Evolutionary conservation across 768 basidiomycete genomes (phyloP), one percentile per base, ranked within the genome.

Genomic region (Termitomyces sp.): DNA sequence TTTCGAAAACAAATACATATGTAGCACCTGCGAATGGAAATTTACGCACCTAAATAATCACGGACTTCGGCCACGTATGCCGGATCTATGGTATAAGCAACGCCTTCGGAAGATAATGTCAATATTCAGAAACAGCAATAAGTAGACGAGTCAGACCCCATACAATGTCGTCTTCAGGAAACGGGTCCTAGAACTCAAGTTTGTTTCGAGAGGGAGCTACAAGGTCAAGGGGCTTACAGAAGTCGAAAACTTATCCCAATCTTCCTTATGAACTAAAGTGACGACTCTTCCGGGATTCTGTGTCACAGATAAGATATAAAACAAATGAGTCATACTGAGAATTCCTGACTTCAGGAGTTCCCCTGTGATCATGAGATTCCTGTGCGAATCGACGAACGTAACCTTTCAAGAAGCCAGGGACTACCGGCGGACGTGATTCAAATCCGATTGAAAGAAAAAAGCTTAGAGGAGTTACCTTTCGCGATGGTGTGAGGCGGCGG

Each of bases 351-450:
- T 93, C 88, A 2, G 86, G 90, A 0, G 93, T 95, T 20, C 95
- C 95, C 12, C 95, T 82, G 72, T 98, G 95, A 68, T 98, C 95
- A 69, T 93, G 91, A 57, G 93, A 95, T 68, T 84, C 83, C 72
- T 96, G 93, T 0, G 94, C 92, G 66, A 97, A 97, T 30, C 95
- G 78, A 1, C 94, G 83, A 0, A 95, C 91, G 61, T 93, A 94
- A 36, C 91, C 91, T 73, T 94, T 96, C 64, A 97, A 75, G 67
- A 88, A 97, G 10, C 95, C 95, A 0, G 91, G 79, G 0, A 79
- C 91, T 89, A 58, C 8, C 55, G 8, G 36, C 3, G 44, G 40
- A 33, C 28, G 14, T 23, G 16, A 18, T 50, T 32, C 36, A 30
- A 28, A 18, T 41, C 28, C 35, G 12, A 52, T 4, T 26, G 20